Conservation (phyloP, 2,329 filamentous ascomycete species). For the Colletotrichum musicola region DNA sequence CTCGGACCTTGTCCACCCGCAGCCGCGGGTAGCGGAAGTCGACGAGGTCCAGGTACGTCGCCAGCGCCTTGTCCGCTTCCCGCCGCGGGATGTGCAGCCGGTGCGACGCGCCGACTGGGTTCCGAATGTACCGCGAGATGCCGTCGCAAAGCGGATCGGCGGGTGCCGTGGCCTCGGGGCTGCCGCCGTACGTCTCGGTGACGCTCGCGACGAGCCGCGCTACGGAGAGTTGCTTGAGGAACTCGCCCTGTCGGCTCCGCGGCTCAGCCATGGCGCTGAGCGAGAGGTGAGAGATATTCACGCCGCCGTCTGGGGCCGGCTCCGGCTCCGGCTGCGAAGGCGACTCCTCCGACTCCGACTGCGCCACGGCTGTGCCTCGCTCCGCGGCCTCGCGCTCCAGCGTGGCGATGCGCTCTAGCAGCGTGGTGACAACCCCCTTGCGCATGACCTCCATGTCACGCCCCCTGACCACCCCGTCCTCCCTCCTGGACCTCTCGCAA, state of each 20-base stretch:
- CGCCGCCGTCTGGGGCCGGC: background rate
- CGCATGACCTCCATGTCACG: no score
- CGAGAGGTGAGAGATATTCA: conserved; percentile 26
- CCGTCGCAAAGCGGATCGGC: conserved; percentile 35
- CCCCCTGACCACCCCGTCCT: no score
- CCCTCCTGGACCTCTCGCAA: no score
- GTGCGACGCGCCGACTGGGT: conserved; percentile 11
- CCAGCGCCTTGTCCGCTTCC: conserved; percentile 25
- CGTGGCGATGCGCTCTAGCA: no score
- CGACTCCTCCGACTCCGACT: background rate
- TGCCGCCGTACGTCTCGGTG: conserved; percentile 38
- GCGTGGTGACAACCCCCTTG: no score
- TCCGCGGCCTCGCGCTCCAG: background rate
- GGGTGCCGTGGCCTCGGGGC: conserved; percentile 30
- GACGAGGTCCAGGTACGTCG: conserved; percentile 34
- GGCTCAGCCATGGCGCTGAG: conserved; percentile 38
- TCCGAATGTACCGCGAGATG: conserved; percentile 37
- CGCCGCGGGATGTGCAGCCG: conserved; percentile 24
- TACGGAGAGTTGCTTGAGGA: conserved; percentile 37
- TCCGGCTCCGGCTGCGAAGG: background rate
- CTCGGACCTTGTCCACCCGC: conserved; percentile 29
- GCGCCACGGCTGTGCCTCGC: no score
- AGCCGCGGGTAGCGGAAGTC: conserved; percentile 37
- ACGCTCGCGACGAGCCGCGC: conserved; percentile 34
- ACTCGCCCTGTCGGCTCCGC: conserved; percentile 28